Conservation (phyloP, 75 land plant species). For the Gnetum montanum region DNA sequence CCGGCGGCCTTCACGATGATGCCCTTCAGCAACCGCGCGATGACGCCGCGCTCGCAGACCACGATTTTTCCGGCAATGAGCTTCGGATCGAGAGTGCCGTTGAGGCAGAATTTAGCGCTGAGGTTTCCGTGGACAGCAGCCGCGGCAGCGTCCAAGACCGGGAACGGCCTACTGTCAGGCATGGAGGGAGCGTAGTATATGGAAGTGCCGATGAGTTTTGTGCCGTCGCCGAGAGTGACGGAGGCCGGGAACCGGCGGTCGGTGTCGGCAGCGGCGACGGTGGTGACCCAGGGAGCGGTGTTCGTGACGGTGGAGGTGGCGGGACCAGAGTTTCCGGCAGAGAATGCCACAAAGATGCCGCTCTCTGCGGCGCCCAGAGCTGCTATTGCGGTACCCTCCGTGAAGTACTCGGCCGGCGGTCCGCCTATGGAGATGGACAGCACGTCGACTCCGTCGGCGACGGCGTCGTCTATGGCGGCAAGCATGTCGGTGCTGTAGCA, state of each 20-base stretch:
- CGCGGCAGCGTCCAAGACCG: too few species aligned
- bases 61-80: slow-evolving; percentile 13
- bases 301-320: too few species aligned
- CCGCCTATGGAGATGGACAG: slow-evolving; percentile 43
- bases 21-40: slow-evolving; percentile 48
- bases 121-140: too few species aligned
- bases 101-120: slow-evolving; percentile 40
- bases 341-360: slow-evolving; percentile 38
- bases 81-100: slow-evolving; percentile 14
- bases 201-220: slow-evolving; percentile 38
- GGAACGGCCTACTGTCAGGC: too few species aligned
- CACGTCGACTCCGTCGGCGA: too few species aligned
- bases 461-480: slow-evolving; percentile 62
- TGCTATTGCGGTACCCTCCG: slow-evolving; percentile 31
- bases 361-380: slow-evolving; percentile 43
- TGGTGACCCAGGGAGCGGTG: too few species aligned
- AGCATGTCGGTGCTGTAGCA: slow-evolving; percentile 76
- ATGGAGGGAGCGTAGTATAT: too few species aligned
- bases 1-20: slow-evolving; percentile 61
- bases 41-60: slow-evolving; percentile 6
- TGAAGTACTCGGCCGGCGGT: slow-evolving; percentile 48
- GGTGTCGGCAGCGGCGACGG: slow-evolving; percentile 63
- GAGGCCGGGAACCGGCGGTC: slow-evolving; percentile 70
- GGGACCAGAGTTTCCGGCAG: too few species aligned
- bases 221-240: slow-evolving; percentile 54